Base-by-base conservation (phyloP, 495 filamentous ascomycete genomes). In the Cladorrhinum samala region DNA sequence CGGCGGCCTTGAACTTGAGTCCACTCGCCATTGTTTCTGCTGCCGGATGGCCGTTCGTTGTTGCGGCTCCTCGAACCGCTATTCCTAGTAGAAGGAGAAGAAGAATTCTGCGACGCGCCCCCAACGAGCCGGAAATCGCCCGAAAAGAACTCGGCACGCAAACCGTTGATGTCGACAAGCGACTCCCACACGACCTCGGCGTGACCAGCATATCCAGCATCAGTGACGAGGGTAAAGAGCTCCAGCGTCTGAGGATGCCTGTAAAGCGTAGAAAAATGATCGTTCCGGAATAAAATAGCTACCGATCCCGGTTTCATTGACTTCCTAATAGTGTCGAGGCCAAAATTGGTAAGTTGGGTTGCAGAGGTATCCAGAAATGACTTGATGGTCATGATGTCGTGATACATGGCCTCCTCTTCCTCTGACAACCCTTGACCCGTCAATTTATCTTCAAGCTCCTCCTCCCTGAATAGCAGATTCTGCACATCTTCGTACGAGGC, bases 151-250 rank as follows among this genome's bases (percentile, higher is more conserved):
- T 91, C 88, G 17, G 87, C 80, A 20, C 80, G 80, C 54, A 86
- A 82, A n/a, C 92, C 93, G 49, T 81, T 89, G 33, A 96, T 83
- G 58, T 96, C 92, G 14, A 87, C 86, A 3, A 98, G 78, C 14
- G 83, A 89, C 71, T 98, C 92, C 91, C 93, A 98, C 9, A 98
- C 89, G 8, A 97, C 83, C 71, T 98, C 93, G 23, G 89, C 87
- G 62, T 95, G 89, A 14, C 76, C 77, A 7, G 87, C 83, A 60
- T 92, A 98, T 14, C 93, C 93, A 13, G 86, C 85, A 68, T 98
- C 93, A 8, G 93, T 98, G 20, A 98, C 89, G 16, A 97, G 67
- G 0, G 86, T 88, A 52, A 87, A 77, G 0, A 98, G 76, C 55
- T 84, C 77, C 3, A 77, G 67, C 0, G 86, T 85, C 24, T 80